Percentiles rank a stretch among this genome's conserved stretches.
Conservation (phyloP, 2,329 filamentous ascomycete species). For the Tolypocladium cylindrosporum region DNA sequence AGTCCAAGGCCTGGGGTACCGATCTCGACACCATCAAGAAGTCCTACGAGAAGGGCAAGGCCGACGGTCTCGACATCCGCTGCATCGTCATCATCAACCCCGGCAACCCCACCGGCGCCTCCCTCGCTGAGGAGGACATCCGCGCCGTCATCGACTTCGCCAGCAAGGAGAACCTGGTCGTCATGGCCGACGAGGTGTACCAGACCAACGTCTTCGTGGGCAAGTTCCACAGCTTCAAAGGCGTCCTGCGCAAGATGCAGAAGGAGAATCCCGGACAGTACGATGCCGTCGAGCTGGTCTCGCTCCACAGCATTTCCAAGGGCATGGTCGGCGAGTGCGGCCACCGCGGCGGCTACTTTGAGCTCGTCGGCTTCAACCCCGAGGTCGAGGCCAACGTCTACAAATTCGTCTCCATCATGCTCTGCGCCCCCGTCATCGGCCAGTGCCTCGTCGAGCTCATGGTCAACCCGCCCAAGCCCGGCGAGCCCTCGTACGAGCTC, state of each 20-base stretch:
- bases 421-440: slow-evolving; percentile 89
- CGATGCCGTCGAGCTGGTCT: slow-evolving; percentile 79
- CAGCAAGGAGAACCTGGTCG: slow-evolving; percentile 71
- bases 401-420: slow-evolving; percentile 96
- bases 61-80: slow-evolving; percentile 74
- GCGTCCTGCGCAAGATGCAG: slow-evolving; percentile 72
- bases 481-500: slow-evolving; percentile 73
- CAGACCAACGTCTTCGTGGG: slow-evolving; percentile 97
- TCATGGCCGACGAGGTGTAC: slow-evolving; percentile 96
- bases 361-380: slow-evolving; percentile 80
- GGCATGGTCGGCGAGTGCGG: slow-evolving; percentile 99
- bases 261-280: slow-evolving; percentile 64
- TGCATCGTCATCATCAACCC: slow-evolving; percentile 97
- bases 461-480: slow-evolving; percentile 85
- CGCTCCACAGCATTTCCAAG: slow-evolving; percentile 89
- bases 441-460: slow-evolving; percentile 96
- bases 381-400: slow-evolving; percentile 89
- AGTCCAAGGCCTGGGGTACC: slow-evolving; percentile 78
- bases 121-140: slow-evolving; percentile 69
- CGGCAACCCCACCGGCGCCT: slow-evolving; percentile 91
- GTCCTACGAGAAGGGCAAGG: slow-evolving; percentile 64
- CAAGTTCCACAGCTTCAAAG: slow-evolving; percentile 93
- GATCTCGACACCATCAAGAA: slow-evolving; percentile 68
- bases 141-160: slow-evolving; percentile 80
- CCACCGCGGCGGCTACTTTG: slow-evolving; percentile 95